Conservation (phyloP, 2,329 filamentous ascomycete species). For the Claviceps capensis region DNA sequence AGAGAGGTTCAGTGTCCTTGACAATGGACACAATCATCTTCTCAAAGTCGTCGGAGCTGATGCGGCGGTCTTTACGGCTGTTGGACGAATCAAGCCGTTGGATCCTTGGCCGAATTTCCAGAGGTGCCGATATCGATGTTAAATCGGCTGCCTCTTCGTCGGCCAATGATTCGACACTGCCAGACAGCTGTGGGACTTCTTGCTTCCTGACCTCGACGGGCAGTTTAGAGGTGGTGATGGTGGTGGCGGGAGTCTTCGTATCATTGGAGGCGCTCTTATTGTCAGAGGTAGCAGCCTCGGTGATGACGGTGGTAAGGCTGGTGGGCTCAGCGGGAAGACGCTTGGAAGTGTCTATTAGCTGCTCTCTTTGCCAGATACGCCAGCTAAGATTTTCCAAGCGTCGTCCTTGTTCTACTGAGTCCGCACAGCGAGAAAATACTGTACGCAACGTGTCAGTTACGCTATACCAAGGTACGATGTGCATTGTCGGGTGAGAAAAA, state of each 20-base stretch:
- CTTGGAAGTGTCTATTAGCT: constrained; percentile 59
- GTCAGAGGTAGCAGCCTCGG: no score
- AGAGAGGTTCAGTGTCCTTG: constrained; percentile 58
- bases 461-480: not conserved
- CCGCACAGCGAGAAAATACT: constrained; percentile 92
- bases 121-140: constrained; percentile 35
- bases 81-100: constrained; percentile 58
- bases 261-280: not conserved
- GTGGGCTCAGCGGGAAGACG: constrained; percentile 26
- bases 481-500: not conserved
- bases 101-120: constrained; percentile 55
- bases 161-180: constrained; percentile 60
- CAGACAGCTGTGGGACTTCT: constrained; percentile 59
- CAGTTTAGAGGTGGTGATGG: constrained; percentile 32
- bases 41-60: constrained; percentile 83
- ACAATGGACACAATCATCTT: constrained; percentile 93
- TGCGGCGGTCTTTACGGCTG: constrained; percentile 72
- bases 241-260: constrained; percentile 19
- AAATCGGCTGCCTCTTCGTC: constrained; percentile 55
- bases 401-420: constrained; percentile 84
- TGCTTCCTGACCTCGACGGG: constrained; percentile 27
- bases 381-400: constrained; percentile 91
- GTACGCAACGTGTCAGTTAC: constrained; percentile 18
- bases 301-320: constrained; percentile 7
- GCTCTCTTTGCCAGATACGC: constrained; percentile 85